Evolutionary conservation across 2,329 filamentous ascomycete genomes (phyloP).

Genomic region (Sphaerulina vaccinii): DNA sequence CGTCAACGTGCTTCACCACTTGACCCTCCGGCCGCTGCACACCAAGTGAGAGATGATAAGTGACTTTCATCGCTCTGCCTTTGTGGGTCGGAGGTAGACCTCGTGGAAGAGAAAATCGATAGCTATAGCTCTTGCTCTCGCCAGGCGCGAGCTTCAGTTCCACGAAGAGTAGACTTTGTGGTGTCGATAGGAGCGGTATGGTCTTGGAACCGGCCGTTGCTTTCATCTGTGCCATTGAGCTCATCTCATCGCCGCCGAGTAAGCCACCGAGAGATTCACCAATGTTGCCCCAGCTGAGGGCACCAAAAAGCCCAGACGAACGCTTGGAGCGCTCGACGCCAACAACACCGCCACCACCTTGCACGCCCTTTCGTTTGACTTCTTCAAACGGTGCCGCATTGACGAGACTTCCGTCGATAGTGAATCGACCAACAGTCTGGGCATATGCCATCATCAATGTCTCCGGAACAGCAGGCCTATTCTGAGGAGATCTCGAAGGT

Average conservation of each 20-base stretch:
- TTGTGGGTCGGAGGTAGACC: constrained; percentile 89
- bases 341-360: constrained; percentile 78
- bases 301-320: constrained; percentile 75
- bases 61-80: constrained; percentile 90
- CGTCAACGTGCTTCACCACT: constrained; percentile 80
- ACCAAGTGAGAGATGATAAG: constrained; percentile 86
- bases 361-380: constrained; percentile 90
- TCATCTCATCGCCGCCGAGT: constrained; percentile 81
- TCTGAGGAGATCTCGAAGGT: constrained; percentile 40
- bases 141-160: constrained; percentile 84
- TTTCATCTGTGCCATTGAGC: constrained; percentile 94
- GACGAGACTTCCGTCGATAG: constrained; percentile 84
- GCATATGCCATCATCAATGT: constrained; percentile 97
- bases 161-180: constrained; percentile 93
- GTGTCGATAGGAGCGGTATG: constrained; percentile 88
- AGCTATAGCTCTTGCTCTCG: constrained; percentile 83
- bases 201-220: constrained; percentile 80
- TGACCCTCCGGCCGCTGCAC: constrained; percentile 84
- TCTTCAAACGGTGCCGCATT: constrained; percentile 90
- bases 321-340: constrained; percentile 73
- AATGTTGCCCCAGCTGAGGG: constrained; percentile 84
- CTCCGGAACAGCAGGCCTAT: constrained; percentile 60
- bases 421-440: constrained; percentile 89
- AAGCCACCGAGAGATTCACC: constrained; percentile 85
- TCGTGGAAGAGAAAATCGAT: constrained; percentile 79